A percentile compares a stretch with the other conserved stretches of the same genome.
phyloP scores from a whole-genome alignment of 2,329 filamentous ascomycete genomes.

The Blumeriella jaapii region DNA sequence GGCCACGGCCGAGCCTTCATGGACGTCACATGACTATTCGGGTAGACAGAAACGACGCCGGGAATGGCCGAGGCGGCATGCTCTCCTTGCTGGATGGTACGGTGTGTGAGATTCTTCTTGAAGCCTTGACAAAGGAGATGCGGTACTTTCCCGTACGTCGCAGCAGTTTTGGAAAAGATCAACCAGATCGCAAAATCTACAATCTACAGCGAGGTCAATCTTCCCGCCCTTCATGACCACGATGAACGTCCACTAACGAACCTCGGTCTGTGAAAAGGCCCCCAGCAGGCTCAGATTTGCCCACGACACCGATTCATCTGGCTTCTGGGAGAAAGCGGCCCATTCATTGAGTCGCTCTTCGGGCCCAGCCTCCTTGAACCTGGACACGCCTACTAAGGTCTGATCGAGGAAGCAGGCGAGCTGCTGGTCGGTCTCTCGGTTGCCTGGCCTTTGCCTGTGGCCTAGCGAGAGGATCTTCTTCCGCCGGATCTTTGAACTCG shows the following conservation, averaged over 20 bases:
- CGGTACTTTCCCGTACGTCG: conserved; percentile 40
- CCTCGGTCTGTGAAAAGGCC: conserved; percentile 51
- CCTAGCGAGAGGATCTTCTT: conserved; percentile 41
- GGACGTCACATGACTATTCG: conserved; percentile 57
- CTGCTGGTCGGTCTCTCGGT: conserved; percentile 8
- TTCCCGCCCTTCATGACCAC: too few relatives aligned
- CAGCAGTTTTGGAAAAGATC: conserved; percentile 52
- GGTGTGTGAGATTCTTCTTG: conserved; percentile 34
- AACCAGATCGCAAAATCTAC: conserved; percentile 68
- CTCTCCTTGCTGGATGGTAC: conserved; percentile 15
- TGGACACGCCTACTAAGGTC: conserved; percentile 24
- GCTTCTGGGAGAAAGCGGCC: conserved; percentile 50
- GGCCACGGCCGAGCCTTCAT: conserved; percentile 68
- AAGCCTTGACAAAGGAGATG: conserved; percentile 82
- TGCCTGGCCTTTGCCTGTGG: conserved; percentile 4
- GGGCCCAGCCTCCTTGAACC: conserved; percentile 7
- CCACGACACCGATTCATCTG: conserved; percentile 45
- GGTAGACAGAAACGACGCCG: conserved; percentile 50
- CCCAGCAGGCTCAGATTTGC: conserved; percentile 32
- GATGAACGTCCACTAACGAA: conserved; percentile 28
- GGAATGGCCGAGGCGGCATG: conserved; percentile 41
- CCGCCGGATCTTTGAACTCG: conserved; percentile 50
- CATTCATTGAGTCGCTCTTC: conserved; percentile 43
- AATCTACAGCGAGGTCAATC: conserved; percentile 38
- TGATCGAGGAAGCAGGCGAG: conserved; percentile 21